Evolutionary conservation across 441 rosid genomes (phyloP), one percentile per base, ranked within the genome.

Genomic region (Populus hybrid): DNA sequence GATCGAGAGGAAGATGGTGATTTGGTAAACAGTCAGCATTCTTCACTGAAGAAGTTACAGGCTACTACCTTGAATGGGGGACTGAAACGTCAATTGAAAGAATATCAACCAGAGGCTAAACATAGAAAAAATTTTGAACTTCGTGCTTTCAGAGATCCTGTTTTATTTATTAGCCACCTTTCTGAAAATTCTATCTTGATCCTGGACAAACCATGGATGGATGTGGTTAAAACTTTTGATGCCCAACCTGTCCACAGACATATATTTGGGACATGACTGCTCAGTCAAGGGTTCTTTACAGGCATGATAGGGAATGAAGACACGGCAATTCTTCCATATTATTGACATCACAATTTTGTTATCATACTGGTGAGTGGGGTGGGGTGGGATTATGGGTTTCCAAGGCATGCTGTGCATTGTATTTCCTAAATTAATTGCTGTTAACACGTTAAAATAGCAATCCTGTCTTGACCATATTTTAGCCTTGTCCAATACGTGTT

Each of bases 241-340:
- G 80, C 96, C 63, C 82, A 88, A 46, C 98, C 99, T n/a, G 90
- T 96, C 69, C 97, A 95, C 92, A 93, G 97, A 89, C 97, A 95
- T 87, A 83, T 95, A 76, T 95, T 77, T 69, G 98, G 99, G 79
- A 84, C 98, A 75, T 95, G 80, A 85, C 5, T 72, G 73, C 75
- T 40, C 2, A 54, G 59, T 77, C 26, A 40, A 68, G 82, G 75
- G 70, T 78, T 23, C 73, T 70, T 67, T 72, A 23, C 75, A 32
- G 74, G n/a, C 80, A 10, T 38, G 50, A 32, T 42, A 28, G 83
- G 73, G 80, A 73, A 70, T 65, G 81, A 79, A 70, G 73, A 50
- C 4, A 18, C 36, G 71, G 74, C 81, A 77, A 76, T 40, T 54
- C 54, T 54, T 80, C 70, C 78, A 76, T 73, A 35, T 75, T 36